Base-by-base conservation (phyloP, 164 flowering plant species). In the Nymphaea colorata region DNA sequence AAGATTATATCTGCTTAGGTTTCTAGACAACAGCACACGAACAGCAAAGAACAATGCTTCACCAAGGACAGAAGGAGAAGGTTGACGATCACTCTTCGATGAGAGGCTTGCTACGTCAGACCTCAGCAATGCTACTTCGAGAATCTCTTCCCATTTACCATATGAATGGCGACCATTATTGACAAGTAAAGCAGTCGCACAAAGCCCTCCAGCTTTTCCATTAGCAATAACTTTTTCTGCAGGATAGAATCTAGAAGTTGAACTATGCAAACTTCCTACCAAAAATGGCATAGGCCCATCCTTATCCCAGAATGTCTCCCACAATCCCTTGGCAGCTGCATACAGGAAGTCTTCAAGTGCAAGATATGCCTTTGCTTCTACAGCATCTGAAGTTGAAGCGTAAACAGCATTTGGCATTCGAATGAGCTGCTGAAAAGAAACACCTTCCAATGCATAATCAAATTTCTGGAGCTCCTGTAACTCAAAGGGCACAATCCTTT, bases 241-340 rank as follows among this genome's bases (percentile, higher is more conserved):
- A 64, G 80, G 86, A 77, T 84, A 88, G 66, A 92, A 92, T 76
- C 85, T 88, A 64, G 85, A 76, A 75, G 76, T 85, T 44, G 69
- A 68, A 43, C 78, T 66, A 64, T 83, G 79, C n/a, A 88, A 66
- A 74, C 87, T 87, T 5, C 88, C 82, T 65, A 86, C 86, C 47
- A 82, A 80, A 75, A 93, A 93, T 72, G 98, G 98, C 79, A 87
- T 72, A 16, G 84, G 79, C 60, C 72, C 87, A 64, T 79, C 86
- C 62, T 83, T 80, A 68, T 84, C 82, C 98, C 98, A 93, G 80
- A 93, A 93, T 59, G 97, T 80, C 64, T 87, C 96, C 98, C 98
- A 93, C 81, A 93, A 82, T 69, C 97, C 88, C 74, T 84, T 89
- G 44, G 78, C 89, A 72, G 89, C 76, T 4, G 96, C 86, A 75